These are phyloP conservation scores for Epithemia pelagica DNA, from an alignment of 108 stramenopile genomes.

Conservation along the genomic window DNA sequence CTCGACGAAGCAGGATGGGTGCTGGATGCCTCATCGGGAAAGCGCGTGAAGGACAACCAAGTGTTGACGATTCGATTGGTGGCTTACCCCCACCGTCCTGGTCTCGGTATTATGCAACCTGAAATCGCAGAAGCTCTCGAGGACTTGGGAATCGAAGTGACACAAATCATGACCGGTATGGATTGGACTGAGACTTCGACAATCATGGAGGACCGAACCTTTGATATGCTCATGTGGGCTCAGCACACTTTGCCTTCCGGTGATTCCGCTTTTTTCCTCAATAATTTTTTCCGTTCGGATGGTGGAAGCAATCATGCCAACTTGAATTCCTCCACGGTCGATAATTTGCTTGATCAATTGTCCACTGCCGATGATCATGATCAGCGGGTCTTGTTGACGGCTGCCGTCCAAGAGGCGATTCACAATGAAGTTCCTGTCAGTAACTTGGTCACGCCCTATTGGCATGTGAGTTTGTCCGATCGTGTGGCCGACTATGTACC, in stretches of 20 bases:
- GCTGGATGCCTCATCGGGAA: background rate
- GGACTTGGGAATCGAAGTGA: conserved; percentile 10
- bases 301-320: conserved; percentile 11
- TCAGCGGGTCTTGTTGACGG: conserved; percentile 4
- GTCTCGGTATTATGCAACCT: conserved; percentile 11
- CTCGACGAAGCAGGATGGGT: conserved; percentile 15
- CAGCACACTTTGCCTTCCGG: conserved; percentile 15
- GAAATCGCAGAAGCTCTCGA: conserved; percentile 1
- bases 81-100: conserved; percentile 21
- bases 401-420: background rate
- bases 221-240: conserved; percentile 19
- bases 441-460: conserved; percentile 18
- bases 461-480: conserved; percentile 10
- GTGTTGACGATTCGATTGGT: conserved; percentile 11
- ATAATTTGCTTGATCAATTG: conserved; percentile 4
- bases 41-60: conserved; percentile 15
- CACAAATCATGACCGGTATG: conserved; percentile 8
- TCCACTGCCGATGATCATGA: conserved; percentile 5
- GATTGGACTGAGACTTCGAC: conserved; percentile 12
- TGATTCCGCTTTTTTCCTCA: conserved; percentile 12
- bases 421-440: conserved; percentile 5
- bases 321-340: conserved; percentile 5
- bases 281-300: conserved; percentile 9
- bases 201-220: conserved; percentile 12
- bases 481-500: conserved; percentile 12